Evolutionary conservation across 2,329 filamentous ascomycete genomes (phyloP), one percentile per base, ranked within the genome.

Genomic region (Penicillium verrucosum): DNA sequence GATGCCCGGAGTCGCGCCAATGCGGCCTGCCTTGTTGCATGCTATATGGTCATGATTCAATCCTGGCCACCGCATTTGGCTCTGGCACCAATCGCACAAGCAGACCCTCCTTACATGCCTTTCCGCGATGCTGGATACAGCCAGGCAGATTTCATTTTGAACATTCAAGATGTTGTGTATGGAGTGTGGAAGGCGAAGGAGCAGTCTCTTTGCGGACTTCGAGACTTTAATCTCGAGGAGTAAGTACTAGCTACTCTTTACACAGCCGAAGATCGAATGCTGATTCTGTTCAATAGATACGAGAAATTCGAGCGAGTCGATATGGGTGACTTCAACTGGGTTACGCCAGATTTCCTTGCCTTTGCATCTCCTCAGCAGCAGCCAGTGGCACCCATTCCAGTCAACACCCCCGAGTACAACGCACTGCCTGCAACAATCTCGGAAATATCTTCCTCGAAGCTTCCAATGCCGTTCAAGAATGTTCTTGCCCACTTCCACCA

Each of bases 281-380:
- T 65, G 29, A 73, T 40, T n/a, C 16, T 11, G 11, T 14, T 34
- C 14, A 36, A n/a, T 56, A 86, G 83, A 59, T 99, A 99, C 73
- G 94, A 99, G 78, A 89, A 85, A 72, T 99, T 85, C 68, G 94
- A 99, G 78, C 85, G 94, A 57, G 94, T 99, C 21, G 94, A 99
- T 73, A 92, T 97, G 81, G 94, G 94, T 61, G 94, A 99, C 78
- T 99, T 99, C 88, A 99, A 99, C 84, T 99, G 94, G 94, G 85
- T 99, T 57, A 96, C 92, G 6, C 92, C 93, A 9, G 82, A 92
- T 70, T 99, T 99, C 78, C 84, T 99, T 50, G 94, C 94, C 23
- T 97, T 99, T 73, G 94, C 94, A 43, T 97, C 93, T 21, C 94
- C 94, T 11, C 92, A 97, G 75, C 88, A 92, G 68, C 82, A 85